These are phyloP conservation scores for Populus davidiana DNA, from an alignment of 345 rosid species.

Conservation along the genomic window DNA sequence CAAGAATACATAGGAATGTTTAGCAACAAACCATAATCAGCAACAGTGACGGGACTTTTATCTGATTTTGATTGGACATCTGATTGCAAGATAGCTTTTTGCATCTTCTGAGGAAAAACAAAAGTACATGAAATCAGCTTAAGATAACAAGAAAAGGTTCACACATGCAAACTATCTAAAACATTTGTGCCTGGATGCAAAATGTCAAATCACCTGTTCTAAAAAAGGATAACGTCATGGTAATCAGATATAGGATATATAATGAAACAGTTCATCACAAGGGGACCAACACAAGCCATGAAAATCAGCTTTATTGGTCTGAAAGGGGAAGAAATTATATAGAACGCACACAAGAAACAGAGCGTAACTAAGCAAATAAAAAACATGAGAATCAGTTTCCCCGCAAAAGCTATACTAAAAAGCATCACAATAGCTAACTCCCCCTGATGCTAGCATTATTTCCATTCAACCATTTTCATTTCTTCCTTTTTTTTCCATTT, in stretches of 20 bases:
- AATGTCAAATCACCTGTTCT: not conserved
- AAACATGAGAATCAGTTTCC: not conserved
- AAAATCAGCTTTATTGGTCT: not conserved
- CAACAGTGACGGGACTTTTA: slow-evolving; percentile 90
- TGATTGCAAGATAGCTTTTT: slow-evolving; percentile 71
- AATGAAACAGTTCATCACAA: not conserved
- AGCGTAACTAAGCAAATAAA: not conserved
- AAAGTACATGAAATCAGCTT: slow-evolving; percentile 17
- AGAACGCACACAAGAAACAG: not conserved
- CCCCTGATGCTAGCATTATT: not conserved
- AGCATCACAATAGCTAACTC: not conserved
- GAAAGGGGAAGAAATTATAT: not conserved
- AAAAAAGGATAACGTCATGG: not conserved
- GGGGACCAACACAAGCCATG: not conserved
- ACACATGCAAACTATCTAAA: not conserved
- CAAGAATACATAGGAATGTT: not conserved
- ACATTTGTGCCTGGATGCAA: not conserved
- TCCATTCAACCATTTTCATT: not conserved
- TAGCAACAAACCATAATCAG: slow-evolving; percentile 77
- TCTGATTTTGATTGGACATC: slow-evolving; percentile 90
- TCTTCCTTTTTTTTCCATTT: not conserved
- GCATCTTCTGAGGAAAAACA: slow-evolving; percentile 62
- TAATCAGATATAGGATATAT: not conserved
- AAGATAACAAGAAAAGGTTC: not conserved
- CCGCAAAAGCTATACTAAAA: too few relatives aligned